These are phyloP conservation scores for Marsdenia floribunda DNA, from an alignment of 257 asterid genomes.

Conservation along the genomic window DNA sequence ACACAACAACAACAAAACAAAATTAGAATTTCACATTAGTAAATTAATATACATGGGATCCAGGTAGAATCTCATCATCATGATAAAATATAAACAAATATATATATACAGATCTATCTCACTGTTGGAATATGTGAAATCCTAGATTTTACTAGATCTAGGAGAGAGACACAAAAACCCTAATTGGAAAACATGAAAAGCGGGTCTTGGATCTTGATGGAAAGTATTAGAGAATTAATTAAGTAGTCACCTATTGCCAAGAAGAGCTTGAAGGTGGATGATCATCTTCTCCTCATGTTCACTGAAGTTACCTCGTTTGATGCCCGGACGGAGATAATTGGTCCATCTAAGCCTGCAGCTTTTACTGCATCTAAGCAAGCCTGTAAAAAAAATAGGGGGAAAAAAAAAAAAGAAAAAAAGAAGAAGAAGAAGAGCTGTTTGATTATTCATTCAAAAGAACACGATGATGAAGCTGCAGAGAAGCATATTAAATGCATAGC, in stretches of 20 bases:
- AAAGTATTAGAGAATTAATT: no score
- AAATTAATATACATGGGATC: no score
- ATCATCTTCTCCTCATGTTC: constrained; percentile 80
- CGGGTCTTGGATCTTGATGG: background rate
- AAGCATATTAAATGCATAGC: constrained; percentile 35
- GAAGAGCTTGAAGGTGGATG: constrained; percentile 86
- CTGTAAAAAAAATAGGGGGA: constrained; percentile 21
- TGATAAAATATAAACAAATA: no score
- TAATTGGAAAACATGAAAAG: background rate
- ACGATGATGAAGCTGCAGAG: constrained; percentile 16
- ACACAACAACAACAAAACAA: constrained; percentile 7
- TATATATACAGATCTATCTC: no score
- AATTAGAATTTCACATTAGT: background rate
- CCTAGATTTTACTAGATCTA: no score
- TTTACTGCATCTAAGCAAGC: constrained; percentile 88
- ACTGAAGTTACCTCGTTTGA: constrained; percentile 72
- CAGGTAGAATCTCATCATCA: no score
- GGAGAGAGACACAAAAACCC: constrained; percentile 6
- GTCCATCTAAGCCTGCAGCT: constrained; percentile 96
- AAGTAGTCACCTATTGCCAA: constrained; percentile 63
- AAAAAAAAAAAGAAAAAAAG: no score
- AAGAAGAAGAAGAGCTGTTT: background rate
- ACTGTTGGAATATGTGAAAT: background rate
- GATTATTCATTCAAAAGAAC: constrained; percentile 13
- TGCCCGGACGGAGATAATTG: constrained; percentile 89